Evolutionary conservation across 192 early-diverging fungal species (phyloP).

Genomic region (Coemansia sp.): DNA sequence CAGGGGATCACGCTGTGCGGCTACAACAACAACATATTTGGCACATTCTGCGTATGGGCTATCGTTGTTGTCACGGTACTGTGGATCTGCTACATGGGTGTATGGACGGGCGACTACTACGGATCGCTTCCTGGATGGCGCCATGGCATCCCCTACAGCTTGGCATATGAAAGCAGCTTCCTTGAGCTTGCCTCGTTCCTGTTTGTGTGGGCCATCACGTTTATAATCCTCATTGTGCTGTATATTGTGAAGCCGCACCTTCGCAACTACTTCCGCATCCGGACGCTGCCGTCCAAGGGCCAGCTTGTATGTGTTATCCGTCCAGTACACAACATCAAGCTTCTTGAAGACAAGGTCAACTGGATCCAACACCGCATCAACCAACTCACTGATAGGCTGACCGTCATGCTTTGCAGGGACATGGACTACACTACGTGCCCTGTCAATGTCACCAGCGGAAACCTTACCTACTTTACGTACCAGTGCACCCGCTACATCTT

Average conservation of each 20-base stretch:
- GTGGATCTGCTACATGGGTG: conserved; percentile 53
- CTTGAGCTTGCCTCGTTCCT: conserved; percentile 51
- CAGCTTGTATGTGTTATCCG: conserved; percentile 57
- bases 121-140: conserved; percentile 44
- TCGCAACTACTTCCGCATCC: conserved; percentile 70
- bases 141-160: conserved; percentile 57
- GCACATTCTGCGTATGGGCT: conserved; percentile 40
- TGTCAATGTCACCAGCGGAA: conserved; percentile 21
- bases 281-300: conserved; percentile 44
- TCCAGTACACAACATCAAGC: conserved; percentile 51
- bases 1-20: conserved; percentile 27
- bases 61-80: conserved; percentile 30
- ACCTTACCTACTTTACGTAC: conserved; percentile 64
- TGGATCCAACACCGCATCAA: conserved; percentile 44
- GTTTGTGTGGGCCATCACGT: conserved; percentile 51
- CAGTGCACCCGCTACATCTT: conserved; percentile 78
- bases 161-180: conserved; percentile 57
- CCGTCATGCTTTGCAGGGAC: conserved; percentile 32
- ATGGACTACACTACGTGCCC: conserved; percentile 49
- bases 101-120: conserved; percentile 60
- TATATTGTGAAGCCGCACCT: conserved; percentile 52
- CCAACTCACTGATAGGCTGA: conserved; percentile 37
- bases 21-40: conserved; percentile 46
- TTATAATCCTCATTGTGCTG: conserved; percentile 47
- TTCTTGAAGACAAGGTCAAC: conserved; percentile 52